Evolutionary conservation across 768 basidiomycete species (phyloP).

Genomic region (Podaxis sp.): DNA sequence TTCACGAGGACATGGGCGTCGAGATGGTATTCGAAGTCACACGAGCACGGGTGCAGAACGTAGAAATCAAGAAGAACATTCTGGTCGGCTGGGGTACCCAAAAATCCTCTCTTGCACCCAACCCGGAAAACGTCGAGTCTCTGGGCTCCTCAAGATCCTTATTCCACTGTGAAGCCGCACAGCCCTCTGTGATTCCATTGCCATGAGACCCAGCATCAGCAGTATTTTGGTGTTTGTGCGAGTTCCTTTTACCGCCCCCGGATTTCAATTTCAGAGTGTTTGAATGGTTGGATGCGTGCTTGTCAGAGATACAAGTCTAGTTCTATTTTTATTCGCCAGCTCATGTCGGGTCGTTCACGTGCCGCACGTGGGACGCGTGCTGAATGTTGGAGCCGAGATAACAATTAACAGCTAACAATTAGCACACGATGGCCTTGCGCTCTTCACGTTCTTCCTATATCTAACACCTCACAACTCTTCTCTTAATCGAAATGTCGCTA

Average conservation of each 20-base stretch:
- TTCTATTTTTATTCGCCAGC: neutral
- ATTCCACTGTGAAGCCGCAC: neutral
- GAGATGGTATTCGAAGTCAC: conserved; percentile 40
- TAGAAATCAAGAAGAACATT: conserved; percentile 49
- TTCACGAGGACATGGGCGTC: conserved; percentile 18
- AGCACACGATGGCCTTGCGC: neutral
- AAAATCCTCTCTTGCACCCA: neutral
- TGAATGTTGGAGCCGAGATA: neutral
- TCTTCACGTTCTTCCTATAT: neutral
- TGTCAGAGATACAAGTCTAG: neutral
- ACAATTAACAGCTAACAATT: neutral
- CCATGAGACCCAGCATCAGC: conserved; percentile 31
- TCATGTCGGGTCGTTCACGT: neutral
- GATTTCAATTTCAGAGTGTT: conserved; percentile 17
- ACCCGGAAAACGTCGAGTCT: neutral
- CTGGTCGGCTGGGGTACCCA: conserved; percentile 32
- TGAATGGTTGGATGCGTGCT: neutral
- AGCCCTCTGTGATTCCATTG: conserved; percentile 18
- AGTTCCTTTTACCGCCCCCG: conserved; percentile 46
- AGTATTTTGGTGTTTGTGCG: conserved; percentile 40
- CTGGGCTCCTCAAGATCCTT: neutral
- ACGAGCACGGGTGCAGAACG: conserved; percentile 47
- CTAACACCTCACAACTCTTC: neutral
- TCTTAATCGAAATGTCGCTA: neutral
- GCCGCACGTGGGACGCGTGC: neutral